A percentile compares a stretch with the other conserved stretches of the same genome.
Conservation (phyloP, 1,284 basidiomycete genomes). For the Microbotryum silenes-acaulis region DNA sequence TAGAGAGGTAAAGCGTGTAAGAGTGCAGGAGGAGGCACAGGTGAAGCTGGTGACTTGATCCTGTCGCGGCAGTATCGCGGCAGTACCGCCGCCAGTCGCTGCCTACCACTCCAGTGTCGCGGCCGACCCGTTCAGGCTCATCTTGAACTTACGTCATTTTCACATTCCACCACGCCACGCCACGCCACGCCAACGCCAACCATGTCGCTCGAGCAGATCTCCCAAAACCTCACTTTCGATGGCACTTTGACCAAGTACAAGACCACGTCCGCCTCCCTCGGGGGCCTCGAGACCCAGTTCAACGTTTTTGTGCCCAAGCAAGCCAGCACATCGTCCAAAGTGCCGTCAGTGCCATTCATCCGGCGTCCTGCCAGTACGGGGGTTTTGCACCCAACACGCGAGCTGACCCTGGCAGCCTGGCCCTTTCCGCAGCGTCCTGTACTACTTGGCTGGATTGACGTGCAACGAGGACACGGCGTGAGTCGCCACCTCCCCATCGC, state of each 20-base stretch:
- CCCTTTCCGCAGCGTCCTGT: slow-evolving; percentile 44
- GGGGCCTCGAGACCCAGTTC: slow-evolving; percentile 70
- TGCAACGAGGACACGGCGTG: slow-evolving; percentile 95
- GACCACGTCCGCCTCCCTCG: slow-evolving; percentile 68
- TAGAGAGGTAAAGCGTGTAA: too few species aligned
- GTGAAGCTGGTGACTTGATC: too few species aligned
- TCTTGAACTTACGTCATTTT: too few species aligned
- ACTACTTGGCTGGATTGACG: slow-evolving; percentile 86
- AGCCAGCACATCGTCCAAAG: slow-evolving; percentile 50
- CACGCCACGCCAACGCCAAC: slow-evolving; percentile 10
- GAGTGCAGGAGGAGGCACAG: too few species aligned
- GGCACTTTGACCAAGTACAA: slow-evolving; percentile 79
- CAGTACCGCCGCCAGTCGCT: too few species aligned
- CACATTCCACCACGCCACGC: background rate
- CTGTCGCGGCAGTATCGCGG: too few species aligned
- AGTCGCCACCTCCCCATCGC: slow-evolving; percentile 23
- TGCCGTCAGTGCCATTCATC: slow-evolving; percentile 35
- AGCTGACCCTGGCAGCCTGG: background rate
- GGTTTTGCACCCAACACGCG: background rate
- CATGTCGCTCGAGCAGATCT: slow-evolving; percentile 57
- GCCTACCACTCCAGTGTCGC: too few species aligned
- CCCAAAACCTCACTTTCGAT: slow-evolving; percentile 67
- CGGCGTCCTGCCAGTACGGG: background rate
- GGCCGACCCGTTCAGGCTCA: too few species aligned
- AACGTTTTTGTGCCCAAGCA: slow-evolving; percentile 81